Conservation (phyloP, 2,329 filamentous ascomycete species). For the Epichloe sibirici region DNA sequence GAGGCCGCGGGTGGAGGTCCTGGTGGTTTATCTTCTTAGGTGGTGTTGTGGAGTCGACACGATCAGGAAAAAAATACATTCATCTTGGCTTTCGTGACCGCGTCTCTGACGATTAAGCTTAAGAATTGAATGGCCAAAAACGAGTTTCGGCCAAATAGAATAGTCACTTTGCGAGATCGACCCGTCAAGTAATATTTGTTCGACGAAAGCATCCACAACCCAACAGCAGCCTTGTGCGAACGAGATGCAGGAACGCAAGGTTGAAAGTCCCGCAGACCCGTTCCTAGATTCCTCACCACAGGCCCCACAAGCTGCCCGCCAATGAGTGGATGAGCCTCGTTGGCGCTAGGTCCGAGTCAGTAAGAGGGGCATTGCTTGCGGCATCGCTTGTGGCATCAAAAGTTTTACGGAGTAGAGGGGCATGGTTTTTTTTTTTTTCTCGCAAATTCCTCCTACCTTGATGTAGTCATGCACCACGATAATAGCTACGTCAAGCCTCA, state of each 20-base stretch:
- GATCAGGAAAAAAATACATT: too few relatives aligned
- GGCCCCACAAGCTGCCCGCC: not conserved
- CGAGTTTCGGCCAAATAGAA: too few relatives aligned
- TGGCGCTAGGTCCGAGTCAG: conserved; percentile 16
- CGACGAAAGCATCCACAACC: too few relatives aligned
- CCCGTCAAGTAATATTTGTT: too few relatives aligned
- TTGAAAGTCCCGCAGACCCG: not conserved
- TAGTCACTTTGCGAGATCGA: too few relatives aligned
- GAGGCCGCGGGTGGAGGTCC: conserved; percentile 20
- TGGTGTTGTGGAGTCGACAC: too few relatives aligned
- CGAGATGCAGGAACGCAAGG: too few relatives aligned
- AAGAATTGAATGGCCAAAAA: too few relatives aligned
- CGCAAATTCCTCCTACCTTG: not conserved
- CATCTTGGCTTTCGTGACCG: too few relatives aligned
- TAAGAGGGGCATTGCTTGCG: conserved; percentile 17
- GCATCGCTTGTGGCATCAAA: not conserved
- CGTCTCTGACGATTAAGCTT: too few relatives aligned
- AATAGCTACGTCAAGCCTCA: not conserved
- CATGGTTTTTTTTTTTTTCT: conserved; percentile 13
- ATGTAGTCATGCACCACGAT: conserved; percentile 1
- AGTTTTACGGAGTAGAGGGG: conserved; percentile 8
- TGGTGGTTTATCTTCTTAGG: conserved; percentile 19
- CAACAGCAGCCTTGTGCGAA: too few relatives aligned
- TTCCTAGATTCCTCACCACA: not conserved
- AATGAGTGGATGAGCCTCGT: not conserved